Percentiles rank a stretch among this genome's conserved stretches.
These are phyloP conservation scores for Schizonepeta tenuifolia DNA, from an alignment of 257 asterid species.

Conservation along the genomic window DNA sequence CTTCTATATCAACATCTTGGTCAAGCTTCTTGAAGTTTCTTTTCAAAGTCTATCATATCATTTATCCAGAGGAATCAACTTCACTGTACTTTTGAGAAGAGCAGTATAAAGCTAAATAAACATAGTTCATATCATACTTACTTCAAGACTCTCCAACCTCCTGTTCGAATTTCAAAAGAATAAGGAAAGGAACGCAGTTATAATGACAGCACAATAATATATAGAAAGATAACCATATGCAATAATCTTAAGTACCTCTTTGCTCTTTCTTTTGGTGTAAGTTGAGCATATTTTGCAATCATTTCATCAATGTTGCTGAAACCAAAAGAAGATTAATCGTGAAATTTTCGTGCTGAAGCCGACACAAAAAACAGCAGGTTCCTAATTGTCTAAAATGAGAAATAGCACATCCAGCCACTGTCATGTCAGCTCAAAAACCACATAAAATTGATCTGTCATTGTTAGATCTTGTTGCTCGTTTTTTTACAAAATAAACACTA, in stretches of 20 bases:
- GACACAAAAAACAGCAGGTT: background rate
- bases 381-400: background rate
- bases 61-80: slow-evolving; percentile 30
- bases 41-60: slow-evolving; percentile 61
- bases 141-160: slow-evolving; percentile 95
- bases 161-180: slow-evolving; percentile 46
- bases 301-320: slow-evolving; percentile 83
- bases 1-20: slow-evolving; percentile 80
- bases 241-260: slow-evolving; percentile 58
- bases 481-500: background rate
- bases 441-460: too few relatives aligned
- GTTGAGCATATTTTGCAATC: slow-evolving; percentile 79
- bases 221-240: slow-evolving; percentile 16
- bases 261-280: slow-evolving; percentile 81
- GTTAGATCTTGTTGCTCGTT: background rate
- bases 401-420: too few relatives aligned
- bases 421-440: too few relatives aligned
- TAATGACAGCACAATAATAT: background rate
- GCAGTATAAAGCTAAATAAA: slow-evolving; percentile 18
- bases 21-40: slow-evolving; percentile 86
- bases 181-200: slow-evolving; percentile 23
- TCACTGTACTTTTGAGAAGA: slow-evolving; percentile 15
- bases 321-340: slow-evolving; percentile 18
- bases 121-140: slow-evolving; percentile 39
- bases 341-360: background rate